Evolutionary conservation across 352 stramenopile species (phyloP).

Genomic region (Globisporangium splendens): DNA sequence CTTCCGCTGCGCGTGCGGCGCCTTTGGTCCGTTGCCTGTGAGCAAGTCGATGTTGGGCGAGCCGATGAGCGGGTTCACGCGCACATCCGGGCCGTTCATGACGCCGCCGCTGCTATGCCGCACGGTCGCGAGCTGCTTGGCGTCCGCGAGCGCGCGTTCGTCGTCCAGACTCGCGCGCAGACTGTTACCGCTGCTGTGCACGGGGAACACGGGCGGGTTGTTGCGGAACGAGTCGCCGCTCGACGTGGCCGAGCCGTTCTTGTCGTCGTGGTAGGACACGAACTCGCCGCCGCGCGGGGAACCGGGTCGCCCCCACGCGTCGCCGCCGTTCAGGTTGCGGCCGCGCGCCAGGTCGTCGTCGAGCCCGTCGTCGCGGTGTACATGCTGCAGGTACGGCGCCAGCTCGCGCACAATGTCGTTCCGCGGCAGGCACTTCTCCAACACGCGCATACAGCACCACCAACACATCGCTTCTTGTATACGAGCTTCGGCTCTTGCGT

Average conservation of each 20-base stretch:
- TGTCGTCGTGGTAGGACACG: slow-evolving; percentile 44
- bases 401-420: slow-evolving; percentile 88
- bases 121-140: slow-evolving; percentile 19
- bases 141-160: slow-evolving; percentile 21
- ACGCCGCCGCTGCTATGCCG: background rate
- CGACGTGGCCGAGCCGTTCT: slow-evolving; percentile 38
- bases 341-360: slow-evolving; percentile 31
- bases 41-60: slow-evolving; percentile 13
- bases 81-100: slow-evolving; percentile 9
- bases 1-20: slow-evolving; percentile 10
- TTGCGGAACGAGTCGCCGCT: slow-evolving; percentile 62
- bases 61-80: slow-evolving; percentile 8
- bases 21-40: background rate
- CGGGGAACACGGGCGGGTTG: slow-evolving; percentile 38
- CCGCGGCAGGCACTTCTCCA: slow-evolving; percentile 82
- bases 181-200: slow-evolving; percentile 5
- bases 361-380: slow-evolving; percentile 63
- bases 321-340: slow-evolving; percentile 27
- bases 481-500: too few relatives aligned
- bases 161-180: slow-evolving; percentile 17
- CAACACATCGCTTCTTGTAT: slow-evolving; percentile 84
- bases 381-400: slow-evolving; percentile 82
- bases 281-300: slow-evolving; percentile 46
- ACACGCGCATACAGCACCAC: slow-evolving; percentile 87
- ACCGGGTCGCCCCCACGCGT: slow-evolving; percentile 42